phyloP scores from a whole-genome alignment of 768 basidiomycete species.

The Phanerochaete sordida region DNA sequence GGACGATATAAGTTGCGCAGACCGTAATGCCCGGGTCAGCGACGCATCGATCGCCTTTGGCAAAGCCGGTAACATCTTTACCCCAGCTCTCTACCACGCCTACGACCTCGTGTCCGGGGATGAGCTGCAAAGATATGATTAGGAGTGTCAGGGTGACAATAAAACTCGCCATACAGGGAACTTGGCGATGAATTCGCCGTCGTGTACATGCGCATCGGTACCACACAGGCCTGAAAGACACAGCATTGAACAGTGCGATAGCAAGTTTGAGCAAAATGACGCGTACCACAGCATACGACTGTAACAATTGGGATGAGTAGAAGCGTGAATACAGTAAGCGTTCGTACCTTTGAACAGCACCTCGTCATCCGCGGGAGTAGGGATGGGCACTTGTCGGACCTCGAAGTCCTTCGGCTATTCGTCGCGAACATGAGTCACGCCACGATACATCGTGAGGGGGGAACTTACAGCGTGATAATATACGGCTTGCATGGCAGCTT shows the following conservation, averaged over 20 bases:
- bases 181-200: conserved; percentile 65
- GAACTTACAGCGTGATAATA: conserved; percentile 62
- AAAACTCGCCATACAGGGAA: conserved; percentile 50
- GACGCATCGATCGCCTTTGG: conserved; percentile 77
- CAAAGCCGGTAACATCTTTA: conserved; percentile 76
- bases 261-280: neutral
- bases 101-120: conserved; percentile 75
- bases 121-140: conserved; percentile 39
- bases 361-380: conserved; percentile 63
- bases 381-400: conserved; percentile 66
- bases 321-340: neutral
- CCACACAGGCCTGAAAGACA: conserved; percentile 53
- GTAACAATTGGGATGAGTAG: neutral
- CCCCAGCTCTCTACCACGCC: conserved; percentile 73
- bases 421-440: neutral
- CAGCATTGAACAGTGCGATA: conserved; percentile 1
- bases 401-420: conserved; percentile 65
- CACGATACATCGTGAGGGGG: conserved; percentile 11
- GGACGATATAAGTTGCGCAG: conserved; percentile 22
- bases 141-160: neutral
- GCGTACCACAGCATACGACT: conserved; percentile 26
- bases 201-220: conserved; percentile 61
- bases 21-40: conserved; percentile 78
- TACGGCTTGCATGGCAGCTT: conserved; percentile 65
- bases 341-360: conserved; percentile 66